Base-by-base conservation (phyloP, 805 yeast genomes). In the Kregervanrija delftensis region DNA sequence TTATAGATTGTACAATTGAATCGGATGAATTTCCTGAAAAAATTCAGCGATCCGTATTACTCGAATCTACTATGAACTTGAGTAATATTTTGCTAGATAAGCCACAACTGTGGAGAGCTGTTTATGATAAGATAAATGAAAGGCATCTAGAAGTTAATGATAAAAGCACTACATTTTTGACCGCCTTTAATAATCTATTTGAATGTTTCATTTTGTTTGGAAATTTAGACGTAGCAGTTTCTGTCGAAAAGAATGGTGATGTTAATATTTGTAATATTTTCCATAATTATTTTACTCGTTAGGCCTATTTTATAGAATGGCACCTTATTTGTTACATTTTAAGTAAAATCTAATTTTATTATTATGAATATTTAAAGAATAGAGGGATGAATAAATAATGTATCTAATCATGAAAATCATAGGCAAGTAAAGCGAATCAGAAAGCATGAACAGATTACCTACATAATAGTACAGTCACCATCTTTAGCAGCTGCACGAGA, bases 381-480 rank as follows among this genome's bases (percentile, higher is more conserved):
- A 6, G 6, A 6, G 28, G 8, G 28, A 22, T 6, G 5, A 22
- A 6, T 5, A 22, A 22, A 5, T 6, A 22, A 4, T 22, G 4
- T 2, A 6, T 6, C 28, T 22, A 22, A 22, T 22, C 28, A 22
- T 8, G 8, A 22, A 22, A 22, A 22, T 2, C 8, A 22, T 22
- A 6, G 5, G 4, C 4, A 6, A 22, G 28, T 22, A 22, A 22
- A 22, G 28, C 28, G 6, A 22, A 22, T 22, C 28, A 22, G 6
- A 22, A 17, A 17, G 22, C 5, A 17, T 17, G 22, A 3, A n/a
- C 9, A 12, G 30, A 33, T 36, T 5, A 35, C 17, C 53, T 47
- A 63, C 67, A 63, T 61, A 40, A 63, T 62, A 8, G 61, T 58
- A 49, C 67, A 63, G 40, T 62, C 63, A 30, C 53, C 53, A 22